These are phyloP conservation scores for Fusarium zealandicum DNA, from an alignment of 2,329 filamentous ascomycete species.

Conservation along the genomic window DNA sequence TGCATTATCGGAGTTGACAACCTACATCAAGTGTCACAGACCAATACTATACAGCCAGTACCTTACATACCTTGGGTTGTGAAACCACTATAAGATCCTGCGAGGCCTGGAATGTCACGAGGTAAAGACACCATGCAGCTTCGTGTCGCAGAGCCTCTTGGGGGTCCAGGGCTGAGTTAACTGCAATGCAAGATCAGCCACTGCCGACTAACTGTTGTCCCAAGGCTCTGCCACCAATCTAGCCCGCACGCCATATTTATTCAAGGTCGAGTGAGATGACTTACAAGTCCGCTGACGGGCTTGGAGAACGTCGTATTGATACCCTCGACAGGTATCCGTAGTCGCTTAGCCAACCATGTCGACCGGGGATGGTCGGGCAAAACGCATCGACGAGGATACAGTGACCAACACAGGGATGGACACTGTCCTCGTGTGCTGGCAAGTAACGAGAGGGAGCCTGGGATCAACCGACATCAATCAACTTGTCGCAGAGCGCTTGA, in stretches of 20 bases:
- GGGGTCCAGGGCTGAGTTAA: constrained; percentile 17
- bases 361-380: too few species aligned
- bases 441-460: constrained; percentile 7
- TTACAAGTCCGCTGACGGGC: neutral
- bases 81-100: too few species aligned
- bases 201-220: neutral
- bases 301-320: neutral
- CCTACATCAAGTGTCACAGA: too few species aligned
- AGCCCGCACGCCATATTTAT: neutral
- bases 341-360: too few species aligned
- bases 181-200: neutral
- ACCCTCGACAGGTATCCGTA: too few species aligned
- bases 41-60: too few species aligned
- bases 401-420: neutral
- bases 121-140: too few species aligned
- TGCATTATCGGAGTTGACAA: too few species aligned
- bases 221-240: neutral
- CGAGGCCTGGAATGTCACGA: too few species aligned
- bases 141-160: constrained; percentile 2
- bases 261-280: neutral
- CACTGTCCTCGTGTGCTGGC: neutral
- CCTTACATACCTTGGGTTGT: too few species aligned
- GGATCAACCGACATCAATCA: constrained; percentile 6
- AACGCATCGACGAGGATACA: neutral
- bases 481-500: constrained; percentile 9